Percentiles rank a stretch among this genome's conserved stretches.
These are phyloP conservation scores for Crithidia acanthocephali DNA, from an alignment of 208 protist species.

Conservation along the genomic window DNA sequence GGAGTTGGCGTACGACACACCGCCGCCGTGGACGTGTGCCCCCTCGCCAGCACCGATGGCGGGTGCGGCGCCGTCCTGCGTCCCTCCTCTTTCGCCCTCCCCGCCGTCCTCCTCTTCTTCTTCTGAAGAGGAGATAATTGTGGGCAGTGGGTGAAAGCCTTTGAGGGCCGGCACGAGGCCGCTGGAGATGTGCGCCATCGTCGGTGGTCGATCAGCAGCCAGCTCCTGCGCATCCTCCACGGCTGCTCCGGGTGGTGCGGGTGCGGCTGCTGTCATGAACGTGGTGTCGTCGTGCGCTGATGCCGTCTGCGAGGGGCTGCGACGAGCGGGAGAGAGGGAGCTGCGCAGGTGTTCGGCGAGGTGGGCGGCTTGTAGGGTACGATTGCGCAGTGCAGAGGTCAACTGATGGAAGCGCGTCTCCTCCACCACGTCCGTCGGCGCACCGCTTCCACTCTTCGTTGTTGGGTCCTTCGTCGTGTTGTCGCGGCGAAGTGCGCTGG, in stretches of 20 bases:
- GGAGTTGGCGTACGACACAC: background rate
- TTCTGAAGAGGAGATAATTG: background rate
- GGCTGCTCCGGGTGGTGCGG: background rate
- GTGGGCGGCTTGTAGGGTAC: slow-evolving; percentile 16
- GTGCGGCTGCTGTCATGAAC: too few relatives aligned
- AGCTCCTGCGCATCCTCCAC: background rate
- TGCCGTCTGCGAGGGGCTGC: background rate
- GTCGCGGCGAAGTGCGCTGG: too few relatives aligned
- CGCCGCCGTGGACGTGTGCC: background rate
- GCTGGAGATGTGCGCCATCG: slow-evolving; percentile 29
- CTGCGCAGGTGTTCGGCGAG: slow-evolving; percentile 11
- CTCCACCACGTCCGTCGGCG: background rate
- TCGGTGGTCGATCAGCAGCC: slow-evolving; percentile 21
- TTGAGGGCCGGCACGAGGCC: slow-evolving; percentile 22
- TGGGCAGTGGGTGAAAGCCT: background rate
- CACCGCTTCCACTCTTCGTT: background rate
- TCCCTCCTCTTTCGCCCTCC: background rate
- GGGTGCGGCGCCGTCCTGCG: background rate
- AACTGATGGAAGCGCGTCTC: slow-evolving; percentile 7
- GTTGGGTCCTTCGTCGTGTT: too few relatives aligned
- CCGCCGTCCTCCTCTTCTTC: slow-evolving; percentile 9
- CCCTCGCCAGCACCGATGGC: background rate
- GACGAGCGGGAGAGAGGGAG: slow-evolving; percentile 1
- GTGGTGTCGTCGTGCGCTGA: background rate
- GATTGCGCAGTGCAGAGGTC: slow-evolving; percentile 8